phyloP scores from a whole-genome alignment of 1,139 yeast genomes.

The Pichia sp. region DNA sequence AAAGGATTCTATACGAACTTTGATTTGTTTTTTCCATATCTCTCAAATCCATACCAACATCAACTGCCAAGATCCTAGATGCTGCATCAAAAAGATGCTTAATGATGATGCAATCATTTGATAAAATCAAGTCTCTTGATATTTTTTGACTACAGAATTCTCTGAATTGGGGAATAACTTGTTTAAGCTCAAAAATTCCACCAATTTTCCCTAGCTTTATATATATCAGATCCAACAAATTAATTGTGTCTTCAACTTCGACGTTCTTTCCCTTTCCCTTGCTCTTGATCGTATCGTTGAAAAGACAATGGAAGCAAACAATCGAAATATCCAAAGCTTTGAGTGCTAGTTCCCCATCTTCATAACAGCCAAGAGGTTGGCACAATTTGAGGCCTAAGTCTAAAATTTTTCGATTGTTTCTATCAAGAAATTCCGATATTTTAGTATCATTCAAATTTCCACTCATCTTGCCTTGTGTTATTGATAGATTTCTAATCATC shows the following conservation, averaged over 20 bases:
- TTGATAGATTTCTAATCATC: slow-evolving; percentile 10
- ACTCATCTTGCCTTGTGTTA: slow-evolving; percentile 1
- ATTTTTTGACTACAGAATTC: slow-evolving; percentile 3
- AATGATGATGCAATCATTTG: slow-evolving; percentile 1
- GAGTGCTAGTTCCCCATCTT: not conserved
- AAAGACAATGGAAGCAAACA: slow-evolving; percentile 11
- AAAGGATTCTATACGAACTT: slow-evolving; percentile 2
- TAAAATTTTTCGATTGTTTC: not conserved
- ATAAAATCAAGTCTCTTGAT: not conserved
- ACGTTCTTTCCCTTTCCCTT: not conserved
- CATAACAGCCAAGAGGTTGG: not conserved
- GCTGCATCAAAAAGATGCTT: slow-evolving; percentile 2
- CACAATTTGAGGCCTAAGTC: not conserved
- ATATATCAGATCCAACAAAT: slow-evolving; percentile 5
- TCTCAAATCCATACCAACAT: slow-evolving; percentile 2
- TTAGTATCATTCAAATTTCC: not conserved
- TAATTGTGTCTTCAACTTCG: not conserved
- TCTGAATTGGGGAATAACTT: slow-evolving; percentile 7
- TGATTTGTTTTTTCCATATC: not conserved
- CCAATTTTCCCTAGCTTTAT: slow-evolving; percentile 9
- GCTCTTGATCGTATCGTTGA: slow-evolving; percentile 2
- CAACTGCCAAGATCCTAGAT: slow-evolving; percentile 1
- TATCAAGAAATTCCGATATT: not conserved
- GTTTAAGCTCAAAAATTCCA: slow-evolving; percentile 8
- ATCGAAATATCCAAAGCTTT: slow-evolving; percentile 8